These are phyloP conservation scores for Cytidiella melzeri DNA, from an alignment of 768 basidiomycete genomes.

Conservation along the genomic window DNA sequence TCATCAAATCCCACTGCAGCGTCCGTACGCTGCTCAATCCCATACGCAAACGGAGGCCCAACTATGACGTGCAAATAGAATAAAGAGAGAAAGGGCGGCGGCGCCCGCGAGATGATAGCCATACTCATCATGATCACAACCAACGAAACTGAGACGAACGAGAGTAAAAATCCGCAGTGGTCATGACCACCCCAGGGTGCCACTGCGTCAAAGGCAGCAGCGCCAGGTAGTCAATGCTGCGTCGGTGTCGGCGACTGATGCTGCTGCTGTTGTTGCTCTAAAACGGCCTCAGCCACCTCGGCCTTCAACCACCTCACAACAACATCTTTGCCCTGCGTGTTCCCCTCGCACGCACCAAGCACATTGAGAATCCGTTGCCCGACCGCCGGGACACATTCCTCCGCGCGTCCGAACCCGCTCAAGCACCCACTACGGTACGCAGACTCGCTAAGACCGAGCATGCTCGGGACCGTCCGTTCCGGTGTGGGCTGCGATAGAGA, in stretches of 20 bases:
- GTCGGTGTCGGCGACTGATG: no score
- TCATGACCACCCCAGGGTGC: neutral
- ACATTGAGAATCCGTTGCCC: conserved; percentile 51
- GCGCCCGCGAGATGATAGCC: no score
- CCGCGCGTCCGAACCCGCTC: conserved; percentile 71
- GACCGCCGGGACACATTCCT: conserved; percentile 60
- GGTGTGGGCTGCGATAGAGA: conserved; percentile 20
- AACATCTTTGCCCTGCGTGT: conserved; percentile 16
- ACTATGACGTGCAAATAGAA: no score
- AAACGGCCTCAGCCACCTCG: conserved; percentile 13
- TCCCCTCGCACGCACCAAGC: conserved; percentile 25
- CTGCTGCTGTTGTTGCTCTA: conserved; percentile 3
- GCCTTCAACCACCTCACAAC: conserved; percentile 18
- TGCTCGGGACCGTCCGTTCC: conserved; percentile 39
- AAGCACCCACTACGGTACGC: conserved; percentile 67
- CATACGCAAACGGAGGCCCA: no score
- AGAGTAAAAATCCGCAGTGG: neutral
- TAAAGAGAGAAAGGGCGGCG: no score
- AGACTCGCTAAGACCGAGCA: conserved; percentile 53
- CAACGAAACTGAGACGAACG: no score
- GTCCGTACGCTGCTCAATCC: no score
- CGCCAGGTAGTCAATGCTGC: conserved; percentile 11
- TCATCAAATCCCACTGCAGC: no score
- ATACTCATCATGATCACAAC: no score
- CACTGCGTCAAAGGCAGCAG: neutral